phyloP scores from a whole-genome alignment of 1,139 yeast genomes.

The Debaryomyces psychrophilus region DNA sequence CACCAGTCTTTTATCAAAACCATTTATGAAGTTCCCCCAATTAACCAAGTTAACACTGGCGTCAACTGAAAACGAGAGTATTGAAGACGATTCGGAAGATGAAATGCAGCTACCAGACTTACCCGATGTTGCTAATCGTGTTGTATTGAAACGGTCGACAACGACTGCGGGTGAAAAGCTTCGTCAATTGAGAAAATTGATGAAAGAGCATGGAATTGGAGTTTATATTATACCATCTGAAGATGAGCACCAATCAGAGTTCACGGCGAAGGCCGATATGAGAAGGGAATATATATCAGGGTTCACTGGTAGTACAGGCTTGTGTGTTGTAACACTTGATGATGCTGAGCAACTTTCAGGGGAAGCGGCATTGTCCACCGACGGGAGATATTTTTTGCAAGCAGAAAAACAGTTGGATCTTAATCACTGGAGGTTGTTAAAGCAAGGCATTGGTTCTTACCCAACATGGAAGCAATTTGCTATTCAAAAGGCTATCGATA shows the following conservation, averaged over 20 bases:
- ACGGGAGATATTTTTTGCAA: conserved; percentile 58
- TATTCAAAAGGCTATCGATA: conserved; percentile 36
- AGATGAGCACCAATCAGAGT: conserved; percentile 62
- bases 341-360: conserved; percentile 34
- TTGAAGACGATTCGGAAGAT: conserved; percentile 18
- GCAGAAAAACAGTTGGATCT: conserved; percentile 46
- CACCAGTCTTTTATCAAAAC: conserved; percentile 24
- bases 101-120: conserved; percentile 28
- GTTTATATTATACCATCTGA: conserved; percentile 62
- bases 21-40: conserved; percentile 31
- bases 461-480: conserved; percentile 45
- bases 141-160: not conserved
- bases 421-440: conserved; percentile 39
- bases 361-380: conserved; percentile 55
- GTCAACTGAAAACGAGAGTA: conserved; percentile 15
- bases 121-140: conserved; percentile 23
- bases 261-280: conserved; percentile 54
- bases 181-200: conserved; percentile 36
- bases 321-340: conserved; percentile 52
- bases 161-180: conserved; percentile 28
- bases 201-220: conserved; percentile 46
- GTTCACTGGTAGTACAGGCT: conserved; percentile 62
- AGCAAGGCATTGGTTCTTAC: conserved; percentile 40
- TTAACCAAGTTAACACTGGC: conserved; percentile 12
- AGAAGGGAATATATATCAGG: conserved; percentile 55